Evolutionary conservation across 2,329 filamentous ascomycete genomes (phyloP).

Genomic region (Xylaria sp.): DNA sequence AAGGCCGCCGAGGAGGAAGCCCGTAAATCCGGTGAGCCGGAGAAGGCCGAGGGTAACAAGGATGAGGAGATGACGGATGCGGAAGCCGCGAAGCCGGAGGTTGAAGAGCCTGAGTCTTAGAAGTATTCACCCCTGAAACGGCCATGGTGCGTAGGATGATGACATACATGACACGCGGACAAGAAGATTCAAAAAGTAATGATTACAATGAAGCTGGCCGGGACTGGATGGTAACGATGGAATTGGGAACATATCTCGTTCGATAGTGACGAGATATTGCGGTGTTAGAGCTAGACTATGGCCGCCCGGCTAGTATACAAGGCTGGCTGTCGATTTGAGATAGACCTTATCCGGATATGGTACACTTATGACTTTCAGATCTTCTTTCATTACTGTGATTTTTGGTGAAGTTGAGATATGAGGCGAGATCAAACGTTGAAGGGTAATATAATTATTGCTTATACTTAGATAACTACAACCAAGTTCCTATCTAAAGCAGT

Average conservation of each 20-base stretch:
- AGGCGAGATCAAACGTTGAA: neutral
- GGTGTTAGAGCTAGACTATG: constrained; percentile 39
- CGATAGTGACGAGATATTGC: constrained; percentile 25
- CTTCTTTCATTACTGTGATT: neutral
- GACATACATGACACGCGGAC: neutral
- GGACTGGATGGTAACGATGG: constrained; percentile 28
- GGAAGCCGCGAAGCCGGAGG: constrained; percentile 63
- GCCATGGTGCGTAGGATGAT: neutral
- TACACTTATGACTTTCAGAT: constrained; percentile 24
- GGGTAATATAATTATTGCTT: neutral
- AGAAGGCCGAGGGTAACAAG: constrained; percentile 60
- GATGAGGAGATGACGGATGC: constrained; percentile 74
- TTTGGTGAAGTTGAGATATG: neutral
- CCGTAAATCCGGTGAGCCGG: constrained; percentile 58
- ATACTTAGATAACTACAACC: neutral
- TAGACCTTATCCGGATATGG: constrained; percentile 35
- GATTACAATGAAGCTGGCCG: constrained; percentile 26
- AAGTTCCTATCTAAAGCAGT: neutral
- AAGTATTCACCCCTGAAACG: neutral
- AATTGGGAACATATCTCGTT: constrained; percentile 12
- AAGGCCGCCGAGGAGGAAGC: constrained; percentile 63
- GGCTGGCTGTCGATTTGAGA: constrained; percentile 31
- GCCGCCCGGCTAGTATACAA: constrained; percentile 28
- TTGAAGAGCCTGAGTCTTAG: constrained; percentile 56
- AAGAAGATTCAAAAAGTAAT: constrained; percentile 33